Evolutionary conservation across 208 protist species (phyloP).

Genomic region (Leishmania martiniquensis): DNA sequence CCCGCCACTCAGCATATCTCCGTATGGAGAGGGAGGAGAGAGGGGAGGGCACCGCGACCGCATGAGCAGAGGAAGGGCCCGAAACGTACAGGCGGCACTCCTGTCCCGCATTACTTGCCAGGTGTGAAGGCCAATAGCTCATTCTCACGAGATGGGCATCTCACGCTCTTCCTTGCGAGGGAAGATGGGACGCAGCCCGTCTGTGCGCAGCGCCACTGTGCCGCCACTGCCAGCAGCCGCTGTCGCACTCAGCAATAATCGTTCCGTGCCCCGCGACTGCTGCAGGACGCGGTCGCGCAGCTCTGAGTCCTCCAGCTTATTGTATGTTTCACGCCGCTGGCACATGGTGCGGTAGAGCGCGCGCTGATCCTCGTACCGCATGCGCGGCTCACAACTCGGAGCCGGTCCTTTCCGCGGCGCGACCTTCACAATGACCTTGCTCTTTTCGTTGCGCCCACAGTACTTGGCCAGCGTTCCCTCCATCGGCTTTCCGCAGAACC

Average conservation of each 20-base stretch:
- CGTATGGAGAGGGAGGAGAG: not conserved
- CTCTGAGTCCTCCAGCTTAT: slow-evolving; percentile 74
- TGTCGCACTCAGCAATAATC: slow-evolving; percentile 16
- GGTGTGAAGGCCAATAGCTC: not conserved
- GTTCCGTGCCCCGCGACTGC: slow-evolving; percentile 51
- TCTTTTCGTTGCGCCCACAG: slow-evolving; percentile 71
- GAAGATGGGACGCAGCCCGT: slow-evolving; percentile 62
- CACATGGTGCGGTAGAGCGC: slow-evolving; percentile 58
- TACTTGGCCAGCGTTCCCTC: slow-evolving; percentile 48
- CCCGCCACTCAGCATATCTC: not conserved
- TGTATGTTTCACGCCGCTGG: slow-evolving; percentile 51
- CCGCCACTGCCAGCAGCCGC: not conserved
- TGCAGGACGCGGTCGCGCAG: slow-evolving; percentile 69
- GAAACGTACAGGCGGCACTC: not conserved
- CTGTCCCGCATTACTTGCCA: not conserved
- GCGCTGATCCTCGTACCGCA: slow-evolving; percentile 85
- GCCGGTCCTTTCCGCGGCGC: slow-evolving; percentile 53
- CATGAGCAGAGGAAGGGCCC: not conserved
- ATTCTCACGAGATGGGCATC: slow-evolving; percentile 10
- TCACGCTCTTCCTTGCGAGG: slow-evolving; percentile 56
- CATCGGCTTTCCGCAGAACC: slow-evolving; percentile 84
- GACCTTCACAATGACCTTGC: slow-evolving; percentile 74
- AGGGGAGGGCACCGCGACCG: not conserved
- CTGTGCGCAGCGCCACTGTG: slow-evolving; percentile 13
- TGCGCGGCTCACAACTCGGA: slow-evolving; percentile 72